Conservation (phyloP, 305 asterid species). For the Withania somnifera region DNA sequence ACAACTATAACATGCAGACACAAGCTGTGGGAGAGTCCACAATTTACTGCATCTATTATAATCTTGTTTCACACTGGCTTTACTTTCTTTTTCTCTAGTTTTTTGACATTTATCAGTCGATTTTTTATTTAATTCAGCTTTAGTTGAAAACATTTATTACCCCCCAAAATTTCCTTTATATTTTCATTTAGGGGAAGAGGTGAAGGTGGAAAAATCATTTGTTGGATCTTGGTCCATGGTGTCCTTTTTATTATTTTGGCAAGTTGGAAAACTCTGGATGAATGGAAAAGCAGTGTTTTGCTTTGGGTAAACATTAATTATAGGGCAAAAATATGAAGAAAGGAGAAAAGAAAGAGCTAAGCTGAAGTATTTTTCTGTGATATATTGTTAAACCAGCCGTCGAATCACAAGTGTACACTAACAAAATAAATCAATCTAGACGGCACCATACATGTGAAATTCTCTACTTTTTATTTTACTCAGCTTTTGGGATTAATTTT, state of each 20-base stretch:
- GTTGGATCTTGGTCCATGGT: not conserved
- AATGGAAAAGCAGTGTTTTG: not conserved
- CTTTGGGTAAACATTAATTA: not conserved
- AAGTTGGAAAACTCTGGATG: not conserved
- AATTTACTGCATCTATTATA: not conserved
- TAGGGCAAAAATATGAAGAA: not conserved
- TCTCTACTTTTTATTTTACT: not conserved
- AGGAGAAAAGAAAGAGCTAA: not conserved
- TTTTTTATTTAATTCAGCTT: not conserved
- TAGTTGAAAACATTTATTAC: not conserved
- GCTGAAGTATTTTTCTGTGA: not conserved
- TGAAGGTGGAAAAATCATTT: not conserved
- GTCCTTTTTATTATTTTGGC: not conserved
- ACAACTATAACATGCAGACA: not conserved
- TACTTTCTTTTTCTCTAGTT: not conserved
- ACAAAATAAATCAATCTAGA: not conserved
- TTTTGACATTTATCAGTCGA: not conserved
- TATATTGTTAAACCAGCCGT: not conserved
- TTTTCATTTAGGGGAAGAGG: not conserved
- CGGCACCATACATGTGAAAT: not conserved
- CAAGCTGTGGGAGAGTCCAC: not conserved
- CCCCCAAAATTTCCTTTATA: not conserved
- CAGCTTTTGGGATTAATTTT: not conserved
- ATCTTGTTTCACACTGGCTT: not conserved
- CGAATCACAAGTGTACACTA: not conserved